Evolutionary conservation across 2,329 filamentous ascomycete species (phyloP).

Genomic region (Leptographium radiaticola): DNA sequence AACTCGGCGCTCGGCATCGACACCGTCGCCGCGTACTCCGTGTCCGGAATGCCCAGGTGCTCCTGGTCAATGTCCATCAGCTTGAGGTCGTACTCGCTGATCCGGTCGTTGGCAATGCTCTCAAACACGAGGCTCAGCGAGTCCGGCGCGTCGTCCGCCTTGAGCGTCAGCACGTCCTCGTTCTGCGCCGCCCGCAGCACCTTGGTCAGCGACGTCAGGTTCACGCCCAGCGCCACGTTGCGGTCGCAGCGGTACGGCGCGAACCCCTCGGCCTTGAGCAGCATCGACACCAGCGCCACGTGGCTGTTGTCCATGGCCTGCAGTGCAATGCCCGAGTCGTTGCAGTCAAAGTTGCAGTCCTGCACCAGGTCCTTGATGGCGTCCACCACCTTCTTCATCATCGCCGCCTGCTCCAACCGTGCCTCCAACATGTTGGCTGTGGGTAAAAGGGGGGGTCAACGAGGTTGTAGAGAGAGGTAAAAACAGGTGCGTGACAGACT

Average conservation of each 20-base stretch:
- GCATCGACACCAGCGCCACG: constrained; percentile 97
- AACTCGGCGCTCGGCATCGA: constrained; percentile 83
- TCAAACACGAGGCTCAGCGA: constrained; percentile 94
- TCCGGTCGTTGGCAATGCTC: constrained; percentile 71
- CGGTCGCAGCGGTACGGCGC: constrained; percentile 94
- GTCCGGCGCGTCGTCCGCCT: constrained; percentile 94
- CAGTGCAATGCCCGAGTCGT: constrained; percentile 95
- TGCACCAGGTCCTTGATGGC: constrained; percentile 98
- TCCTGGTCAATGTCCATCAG: constrained; percentile 99
- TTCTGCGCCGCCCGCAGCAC: constrained; percentile 88
- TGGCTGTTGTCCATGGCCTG: constrained; percentile 99
- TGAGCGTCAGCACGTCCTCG: constrained; percentile 89
- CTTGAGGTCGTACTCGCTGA: constrained; percentile 99
- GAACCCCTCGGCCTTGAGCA: constrained; percentile 92
- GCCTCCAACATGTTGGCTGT: constrained; percentile 74
- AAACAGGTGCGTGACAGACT: background rate
- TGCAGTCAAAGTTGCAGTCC: constrained; percentile 99
- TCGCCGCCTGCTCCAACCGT: constrained; percentile 82
- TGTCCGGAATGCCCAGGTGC: constrained; percentile 95
- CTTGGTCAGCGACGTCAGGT: constrained; percentile 92
- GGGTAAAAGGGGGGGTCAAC: background rate
- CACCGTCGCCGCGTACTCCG: constrained; percentile 91
- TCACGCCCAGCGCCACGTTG: constrained; percentile 96
- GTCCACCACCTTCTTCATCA: constrained; percentile 98
- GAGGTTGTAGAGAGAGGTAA: background rate